Conservation (phyloP, 345 rosid genomes). For the Erysimum cheiranthoides region DNA sequence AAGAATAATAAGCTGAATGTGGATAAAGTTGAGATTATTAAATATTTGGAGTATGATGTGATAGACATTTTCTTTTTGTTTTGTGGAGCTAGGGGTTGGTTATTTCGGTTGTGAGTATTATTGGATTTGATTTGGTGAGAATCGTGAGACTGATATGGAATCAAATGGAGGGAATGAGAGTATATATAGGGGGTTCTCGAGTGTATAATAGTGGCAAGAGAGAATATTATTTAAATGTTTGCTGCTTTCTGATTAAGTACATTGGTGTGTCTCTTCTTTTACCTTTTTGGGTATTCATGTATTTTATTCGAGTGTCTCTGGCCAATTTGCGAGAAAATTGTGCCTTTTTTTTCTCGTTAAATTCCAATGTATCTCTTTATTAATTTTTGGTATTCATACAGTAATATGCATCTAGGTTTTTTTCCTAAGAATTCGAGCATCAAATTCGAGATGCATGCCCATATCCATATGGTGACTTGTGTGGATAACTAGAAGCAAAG, state of each 20-base stretch:
- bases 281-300: constrained; percentile 24
- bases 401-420: not conserved
- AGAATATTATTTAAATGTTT: not conserved
- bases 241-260: not conserved
- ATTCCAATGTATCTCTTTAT: not conserved
- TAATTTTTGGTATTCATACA: not conserved
- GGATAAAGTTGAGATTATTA: constrained; percentile 21
- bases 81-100: constrained; percentile 27
- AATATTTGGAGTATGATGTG: constrained; percentile 18
- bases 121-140: constrained; percentile 20
- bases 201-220: constrained; percentile 11
- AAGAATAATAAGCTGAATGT: constrained; percentile 15
- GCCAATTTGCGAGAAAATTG: constrained; percentile 31
- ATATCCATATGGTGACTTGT: constrained; percentile 22
- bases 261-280: constrained; percentile 24
- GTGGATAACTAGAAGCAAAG: constrained; percentile 27
- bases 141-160: constrained; percentile 27
- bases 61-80: constrained; percentile 27
- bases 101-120: constrained; percentile 35
- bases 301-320: constrained; percentile 18
- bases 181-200: constrained; percentile 34
- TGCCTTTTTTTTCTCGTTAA: constrained; percentile 31
- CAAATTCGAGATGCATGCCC: not conserved
- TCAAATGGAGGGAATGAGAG: constrained; percentile 19
- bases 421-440: constrained; percentile 3